Conservation (phyloP, 75 land plant species). For the Ceratopteris richardii region DNA sequence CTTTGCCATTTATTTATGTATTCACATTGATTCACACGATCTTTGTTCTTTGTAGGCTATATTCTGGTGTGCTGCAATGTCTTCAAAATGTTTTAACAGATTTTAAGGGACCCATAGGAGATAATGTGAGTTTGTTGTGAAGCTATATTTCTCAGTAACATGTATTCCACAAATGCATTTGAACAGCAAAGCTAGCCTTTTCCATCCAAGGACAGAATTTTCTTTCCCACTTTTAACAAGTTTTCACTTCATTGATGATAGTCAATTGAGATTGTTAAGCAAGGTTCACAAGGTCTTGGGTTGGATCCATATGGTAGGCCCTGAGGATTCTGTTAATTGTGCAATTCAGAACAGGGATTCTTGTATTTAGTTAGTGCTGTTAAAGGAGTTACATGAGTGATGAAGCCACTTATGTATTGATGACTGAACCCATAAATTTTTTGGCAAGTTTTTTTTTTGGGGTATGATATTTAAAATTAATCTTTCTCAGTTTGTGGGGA, state of each 20-base stretch:
- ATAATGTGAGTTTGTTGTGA: constrained; percentile 53
- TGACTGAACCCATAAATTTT: not conserved
- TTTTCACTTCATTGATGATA: not conserved
- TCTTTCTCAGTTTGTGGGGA: not conserved
- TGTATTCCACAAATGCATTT: constrained; percentile 2
- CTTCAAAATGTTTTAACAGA: constrained; percentile 66
- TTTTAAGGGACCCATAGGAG: constrained; percentile 62
- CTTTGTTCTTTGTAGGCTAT: constrained; percentile 49
- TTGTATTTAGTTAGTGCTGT: no score
- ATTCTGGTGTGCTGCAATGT: constrained; percentile 60
- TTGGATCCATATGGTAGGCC: no score
- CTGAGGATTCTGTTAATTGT: no score
- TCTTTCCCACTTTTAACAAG: not conserved
- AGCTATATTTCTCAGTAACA: not conserved
- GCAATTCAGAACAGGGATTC: no score
- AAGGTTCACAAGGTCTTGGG: no score
- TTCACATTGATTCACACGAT: not conserved
- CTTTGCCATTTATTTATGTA: not conserved
- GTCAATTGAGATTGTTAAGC: no score
- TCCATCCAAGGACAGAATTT: not conserved
- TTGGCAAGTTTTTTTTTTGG: not conserved
- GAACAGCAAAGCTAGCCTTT: not conserved
- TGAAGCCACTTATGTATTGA: no score
- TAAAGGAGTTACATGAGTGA: no score
- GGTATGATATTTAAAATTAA: not conserved